Evolutionary conservation across 2,329 filamentous ascomycete species (phyloP), one percentile per base, ranked within the genome.

Genomic region (Sporothrix dimorphospora): DNA sequence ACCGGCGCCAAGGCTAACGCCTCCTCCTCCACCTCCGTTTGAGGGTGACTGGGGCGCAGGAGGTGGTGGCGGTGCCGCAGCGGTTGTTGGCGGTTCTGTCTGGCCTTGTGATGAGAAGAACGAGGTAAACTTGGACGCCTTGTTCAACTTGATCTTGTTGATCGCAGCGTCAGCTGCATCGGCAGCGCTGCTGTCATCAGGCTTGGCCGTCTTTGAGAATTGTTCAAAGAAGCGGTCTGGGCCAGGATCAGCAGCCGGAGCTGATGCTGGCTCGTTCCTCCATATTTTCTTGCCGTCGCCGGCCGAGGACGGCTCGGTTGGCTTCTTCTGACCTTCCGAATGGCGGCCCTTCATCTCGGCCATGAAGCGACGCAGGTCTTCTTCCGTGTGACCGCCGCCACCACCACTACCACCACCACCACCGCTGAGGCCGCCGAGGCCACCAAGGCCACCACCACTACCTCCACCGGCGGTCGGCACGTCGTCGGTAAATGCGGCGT

Each of bases 321-420:
- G 12, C 1, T 71, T 24, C 40, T 71, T 63, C 19, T 65, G 27
- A 8, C 53, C 14, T 7, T 65, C 73, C 73, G 59, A 78, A 59
- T 78, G 80, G 77, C 85, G 88, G 74, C 88, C 90, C 81, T 92
- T 95, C 94, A 97, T 97, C 75, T 87, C 88, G 77, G 97, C 93
- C 86, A 97, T 97, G 90, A 95, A 98, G 76, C 93, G 93, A 82
- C 97, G 91, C 80, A 98, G 97, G 76, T 98, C 94, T 78, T 97
- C 94, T 77, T 93, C 91, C 0, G 94, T 97, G 77, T 93, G 92
- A 5, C 86, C 88, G 77, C 91, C 89, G 47, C 91, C 72, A 91
- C 90, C 27, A 86, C 86, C 19, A 19, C 53, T 7, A 4, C 53
- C 65, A 19, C 65, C 63, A 21, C 45, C 24, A 27, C 24, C 16